These are phyloP conservation scores for Didymella arachidicola DNA, from an alignment of 2,329 filamentous ascomycete genomes.

Conservation along the genomic window DNA sequence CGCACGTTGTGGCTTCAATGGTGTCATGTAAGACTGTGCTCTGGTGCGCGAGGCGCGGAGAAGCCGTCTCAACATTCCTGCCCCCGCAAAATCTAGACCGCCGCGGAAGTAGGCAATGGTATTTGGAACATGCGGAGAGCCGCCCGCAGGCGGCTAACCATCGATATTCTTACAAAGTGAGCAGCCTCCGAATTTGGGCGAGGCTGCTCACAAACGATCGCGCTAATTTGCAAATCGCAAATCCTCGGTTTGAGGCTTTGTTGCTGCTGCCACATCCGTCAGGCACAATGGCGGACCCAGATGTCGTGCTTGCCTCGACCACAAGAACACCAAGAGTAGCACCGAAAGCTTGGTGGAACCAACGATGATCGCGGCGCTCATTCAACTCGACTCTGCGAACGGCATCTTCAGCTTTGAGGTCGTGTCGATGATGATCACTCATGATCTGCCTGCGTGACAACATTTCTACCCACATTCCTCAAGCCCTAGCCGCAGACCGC, in stretches of 20 bases:
- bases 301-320: slow-evolving; percentile 9
- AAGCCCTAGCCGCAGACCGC: slow-evolving; percentile 1
- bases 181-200: background rate
- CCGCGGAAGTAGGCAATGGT: background rate
- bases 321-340: slow-evolving; percentile 13
- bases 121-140: slow-evolving; percentile 9
- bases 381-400: background rate
- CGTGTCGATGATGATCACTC: background rate
- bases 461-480: background rate
- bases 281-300: background rate
- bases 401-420: background rate
- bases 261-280: background rate
- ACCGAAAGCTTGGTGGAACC: background rate
- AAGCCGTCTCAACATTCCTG: slow-evolving; percentile 1
- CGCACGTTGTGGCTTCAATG: slow-evolving; percentile 11
- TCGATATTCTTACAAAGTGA: background rate
- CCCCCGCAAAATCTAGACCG: slow-evolving; percentile 15
- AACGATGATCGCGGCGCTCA: background rate
- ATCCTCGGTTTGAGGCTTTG: background rate
- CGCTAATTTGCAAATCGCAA: background rate
- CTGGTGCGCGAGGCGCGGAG: slow-evolving; percentile 6
- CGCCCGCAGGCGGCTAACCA: background rate
- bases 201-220: background rate
- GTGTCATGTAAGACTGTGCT: slow-evolving; percentile 1
- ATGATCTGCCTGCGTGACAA: background rate